Evolutionary conservation across 2,329 filamentous ascomycete species (phyloP).

Genomic region (Clonostachys rhizophaga): DNA sequence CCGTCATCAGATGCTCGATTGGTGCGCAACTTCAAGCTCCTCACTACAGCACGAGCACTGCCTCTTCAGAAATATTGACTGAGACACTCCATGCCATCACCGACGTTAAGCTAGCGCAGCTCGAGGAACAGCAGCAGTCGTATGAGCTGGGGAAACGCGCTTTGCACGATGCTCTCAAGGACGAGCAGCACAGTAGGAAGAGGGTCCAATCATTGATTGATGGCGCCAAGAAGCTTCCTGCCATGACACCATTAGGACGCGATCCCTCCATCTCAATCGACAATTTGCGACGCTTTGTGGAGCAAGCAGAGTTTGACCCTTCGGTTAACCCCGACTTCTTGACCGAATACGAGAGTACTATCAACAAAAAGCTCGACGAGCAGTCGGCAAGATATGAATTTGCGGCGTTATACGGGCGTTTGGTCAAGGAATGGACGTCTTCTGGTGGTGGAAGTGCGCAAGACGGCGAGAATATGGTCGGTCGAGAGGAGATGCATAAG

Average conservation of each 20-base stretch:
- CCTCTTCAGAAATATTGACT: constrained; percentile 32
- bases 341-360: not conserved
- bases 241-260: constrained; percentile 13
- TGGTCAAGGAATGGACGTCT: constrained; percentile 50
- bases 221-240: constrained; percentile 23
- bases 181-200: constrained; percentile 15
- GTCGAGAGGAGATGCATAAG: constrained; percentile 47
- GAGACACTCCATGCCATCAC: constrained; percentile 51
- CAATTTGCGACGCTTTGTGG: not conserved
- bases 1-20: too few species aligned
- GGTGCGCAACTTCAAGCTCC: too few species aligned
- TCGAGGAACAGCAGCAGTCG: constrained; percentile 42
- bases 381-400: constrained; percentile 50
- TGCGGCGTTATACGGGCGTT: constrained; percentile 47
- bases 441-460: constrained; percentile 4
- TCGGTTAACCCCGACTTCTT: not conserved
- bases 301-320: not conserved
- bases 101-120: constrained; percentile 49
- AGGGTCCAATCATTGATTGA: constrained; percentile 24
- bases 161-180: constrained; percentile 23
- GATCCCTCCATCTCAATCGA: not conserved
- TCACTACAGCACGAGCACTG: constrained; percentile 6
- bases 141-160: constrained; percentile 41
- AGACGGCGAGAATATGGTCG: constrained; percentile 36
- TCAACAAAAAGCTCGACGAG: not conserved